Evolutionary conservation across 257 asterid species (phyloP).

Genomic region (Ballota nigra): DNA sequence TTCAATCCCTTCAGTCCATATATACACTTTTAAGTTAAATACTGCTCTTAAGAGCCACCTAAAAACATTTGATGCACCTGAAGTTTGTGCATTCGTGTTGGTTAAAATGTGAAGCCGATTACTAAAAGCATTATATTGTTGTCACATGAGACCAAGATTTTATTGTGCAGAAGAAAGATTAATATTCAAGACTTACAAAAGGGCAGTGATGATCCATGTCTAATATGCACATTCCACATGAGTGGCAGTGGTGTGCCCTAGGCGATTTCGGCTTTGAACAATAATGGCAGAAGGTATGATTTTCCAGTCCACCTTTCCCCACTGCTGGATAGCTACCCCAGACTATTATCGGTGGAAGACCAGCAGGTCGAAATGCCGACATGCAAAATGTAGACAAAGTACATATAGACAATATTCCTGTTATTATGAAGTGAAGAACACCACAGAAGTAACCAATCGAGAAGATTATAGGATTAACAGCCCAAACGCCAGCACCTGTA

Average conservation of each 20-base stretch:
- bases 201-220: constrained; percentile 99
- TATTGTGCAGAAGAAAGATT: constrained; percentile 3
- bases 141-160: not conserved
- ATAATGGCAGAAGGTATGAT: constrained; percentile 69
- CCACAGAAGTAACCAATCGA: constrained; percentile 55
- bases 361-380: constrained; percentile 76
- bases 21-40: not conserved
- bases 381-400: constrained; percentile 63
- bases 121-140: not conserved
- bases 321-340: constrained; percentile 99
- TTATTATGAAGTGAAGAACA: constrained; percentile 40
- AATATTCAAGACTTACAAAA: constrained; percentile 60
- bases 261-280: constrained; percentile 93
- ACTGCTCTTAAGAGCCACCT: not conserved
- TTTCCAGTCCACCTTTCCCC: constrained; percentile 85
- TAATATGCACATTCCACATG: constrained; percentile 81
- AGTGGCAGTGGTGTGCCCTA: constrained; percentile 86
- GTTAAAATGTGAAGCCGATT: not conserved
- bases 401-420: constrained; percentile 48
- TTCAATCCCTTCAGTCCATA: constrained; percentile 4
- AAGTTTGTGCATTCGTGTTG: not conserved
- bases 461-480: constrained; percentile 62
- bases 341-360: constrained; percentile 67
- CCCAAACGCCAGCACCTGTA: constrained; percentile 94
- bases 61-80: not conserved